These are phyloP conservation scores for Xylaria sp. DNA, from an alignment of 2,329 filamentous ascomycete species.

Conservation along the genomic window DNA sequence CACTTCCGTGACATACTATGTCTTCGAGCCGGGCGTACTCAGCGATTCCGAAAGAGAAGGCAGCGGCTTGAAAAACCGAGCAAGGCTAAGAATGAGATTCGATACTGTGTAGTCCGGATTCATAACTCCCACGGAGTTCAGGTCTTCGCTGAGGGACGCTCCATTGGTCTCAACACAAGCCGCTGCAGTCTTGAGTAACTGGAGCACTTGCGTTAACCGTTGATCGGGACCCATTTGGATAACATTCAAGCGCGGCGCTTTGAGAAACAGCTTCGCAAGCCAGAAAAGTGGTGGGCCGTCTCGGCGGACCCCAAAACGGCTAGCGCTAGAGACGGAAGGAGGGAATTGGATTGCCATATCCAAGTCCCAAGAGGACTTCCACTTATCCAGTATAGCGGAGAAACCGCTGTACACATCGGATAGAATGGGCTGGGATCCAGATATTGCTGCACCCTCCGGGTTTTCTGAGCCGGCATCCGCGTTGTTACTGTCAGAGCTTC, in stretches of 20 bases:
- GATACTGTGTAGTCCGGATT: constrained; percentile 60
- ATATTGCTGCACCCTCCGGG: constrained; percentile 44
- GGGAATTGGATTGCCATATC: constrained; percentile 66
- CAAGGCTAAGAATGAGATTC: constrained; percentile 66
- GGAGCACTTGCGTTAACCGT: constrained; percentile 56
- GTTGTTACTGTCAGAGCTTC: constrained; percentile 37
- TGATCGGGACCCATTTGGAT: constrained; percentile 53
- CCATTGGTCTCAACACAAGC: constrained; percentile 58
- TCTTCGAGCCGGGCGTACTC: constrained; percentile 40
- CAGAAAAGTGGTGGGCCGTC: constrained; percentile 71
- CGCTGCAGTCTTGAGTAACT: constrained; percentile 55
- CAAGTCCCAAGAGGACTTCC: constrained; percentile 66
- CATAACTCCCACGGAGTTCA: constrained; percentile 64
- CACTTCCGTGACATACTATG: constrained; percentile 28
- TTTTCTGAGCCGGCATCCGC: constrained; percentile 41
- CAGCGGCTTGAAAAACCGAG: constrained; percentile 62
- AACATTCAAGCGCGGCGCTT: constrained; percentile 50
- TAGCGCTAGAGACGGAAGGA: constrained; percentile 45
- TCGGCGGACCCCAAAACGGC: constrained; percentile 63
- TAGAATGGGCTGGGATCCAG: constrained; percentile 36
- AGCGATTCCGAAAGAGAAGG: constrained; percentile 40
- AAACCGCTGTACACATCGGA: constrained; percentile 45
- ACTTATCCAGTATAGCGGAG: constrained; percentile 59
- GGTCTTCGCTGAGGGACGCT: constrained; percentile 59
- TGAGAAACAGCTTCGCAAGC: constrained; percentile 61